Base-by-base conservation (phyloP, 345 rosid genomes). In the Sapria himalayana region DNA sequence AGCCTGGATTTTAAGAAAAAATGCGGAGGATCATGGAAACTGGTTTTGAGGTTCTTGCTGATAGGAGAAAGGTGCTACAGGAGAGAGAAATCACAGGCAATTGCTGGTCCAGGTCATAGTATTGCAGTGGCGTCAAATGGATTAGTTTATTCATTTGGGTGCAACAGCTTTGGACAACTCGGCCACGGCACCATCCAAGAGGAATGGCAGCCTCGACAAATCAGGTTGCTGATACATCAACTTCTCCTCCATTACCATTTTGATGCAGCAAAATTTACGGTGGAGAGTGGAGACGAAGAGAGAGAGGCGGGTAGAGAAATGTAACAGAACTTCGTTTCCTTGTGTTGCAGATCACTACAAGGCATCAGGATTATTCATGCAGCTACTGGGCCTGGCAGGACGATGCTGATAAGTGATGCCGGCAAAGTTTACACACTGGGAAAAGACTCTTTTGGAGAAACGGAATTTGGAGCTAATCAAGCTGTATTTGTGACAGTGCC, bases 21-120 rank as follows among this genome's bases (percentile, higher is more conserved):
- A 61, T 89, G 95, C 10, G 95, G 95, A 44, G 98, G 82, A 9
- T 76, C 98, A 2, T 89, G 95, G 98, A 89, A 82, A 56, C 72
- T 79, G 24, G 92, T 82, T 38, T 66, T 89, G 23, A 72, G 72
- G 60, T 82, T 76, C 60, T 62, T 89, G 55, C 66, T 72, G 33
- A 84, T 86, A 18, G 93, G 86, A 43, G 98, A 89, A 60, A 57
- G 61, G 25, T 74, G 92, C 55, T 72, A 66, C 77, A 62, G 98
- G 55, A 66, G 98, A 56, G 98, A 82, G 71, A 89, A 67, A 47
- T 77, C 93, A 2, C 98, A 79, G 55, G 93, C 93, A 29, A 74
- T 76, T 46, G 91, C 94, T 22, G 98, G 98, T 44, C 93, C 98
- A 9, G 86, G 98, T 40, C 98, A 89, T 49, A 82, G 93, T 57